A percentile compares a stretch with the other conserved stretches of the same genome.
These are phyloP conservation scores for Paramecium sexaurelia DNA, from an alignment of 73 alveolate species.

Conservation along the genomic window DNA sequence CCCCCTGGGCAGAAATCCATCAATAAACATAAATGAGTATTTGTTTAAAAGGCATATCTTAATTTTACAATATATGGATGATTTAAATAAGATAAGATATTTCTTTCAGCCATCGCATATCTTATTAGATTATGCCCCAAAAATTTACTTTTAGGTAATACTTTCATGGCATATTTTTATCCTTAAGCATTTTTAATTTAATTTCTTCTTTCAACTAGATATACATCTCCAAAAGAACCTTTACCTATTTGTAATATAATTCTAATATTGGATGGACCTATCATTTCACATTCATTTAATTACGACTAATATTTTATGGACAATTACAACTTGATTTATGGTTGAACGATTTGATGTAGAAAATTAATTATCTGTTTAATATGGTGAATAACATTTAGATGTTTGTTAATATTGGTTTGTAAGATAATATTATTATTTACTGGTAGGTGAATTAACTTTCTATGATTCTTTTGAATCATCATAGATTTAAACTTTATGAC, in stretches of 20 bases:
- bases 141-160: constrained; percentile 75
- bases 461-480: not conserved
- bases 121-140: constrained; percentile 89
- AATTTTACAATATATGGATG: constrained; percentile 92
- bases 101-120: constrained; percentile 87
- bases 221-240: constrained; percentile 72
- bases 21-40: constrained; percentile 84
- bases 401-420: not conserved
- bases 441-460: not conserved
- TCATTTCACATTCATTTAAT: constrained; percentile 10
- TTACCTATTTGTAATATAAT: constrained; percentile 54
- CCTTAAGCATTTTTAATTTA: constrained; percentile 69
- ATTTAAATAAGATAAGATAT: constrained; percentile 2
- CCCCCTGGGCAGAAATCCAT: constrained; percentile 96
- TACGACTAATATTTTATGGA: not conserved
- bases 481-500: constrained; percentile 31
- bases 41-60: constrained; percentile 90
- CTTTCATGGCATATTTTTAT: constrained; percentile 69
- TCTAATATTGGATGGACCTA: constrained; percentile 31
- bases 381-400: not conserved
- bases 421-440: constrained; percentile 15
- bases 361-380: not conserved
- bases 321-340: not conserved
- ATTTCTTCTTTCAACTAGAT: constrained; percentile 40
- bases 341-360: constrained; percentile 11